Evolutionary conservation across 306 rosid species (phyloP).

Genomic region (Mimosa bimucronata): DNA sequence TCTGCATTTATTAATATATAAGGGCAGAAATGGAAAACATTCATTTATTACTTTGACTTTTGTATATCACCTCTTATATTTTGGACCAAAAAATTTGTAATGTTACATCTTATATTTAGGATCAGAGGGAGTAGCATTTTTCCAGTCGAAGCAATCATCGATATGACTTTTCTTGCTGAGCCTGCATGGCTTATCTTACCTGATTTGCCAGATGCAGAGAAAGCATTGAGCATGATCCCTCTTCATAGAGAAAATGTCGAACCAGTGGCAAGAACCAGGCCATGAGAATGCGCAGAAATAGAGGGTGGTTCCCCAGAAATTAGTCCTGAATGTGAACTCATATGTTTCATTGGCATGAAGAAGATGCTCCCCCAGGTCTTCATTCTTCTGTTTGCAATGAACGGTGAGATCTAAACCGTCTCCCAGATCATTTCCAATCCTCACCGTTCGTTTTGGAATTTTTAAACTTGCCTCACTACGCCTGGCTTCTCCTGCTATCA

Average conservation of each 20-base stretch:
- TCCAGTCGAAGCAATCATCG: not conserved
- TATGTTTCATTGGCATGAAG: not conserved
- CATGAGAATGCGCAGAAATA: not conserved
- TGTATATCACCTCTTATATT: too few relatives aligned
- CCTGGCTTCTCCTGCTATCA: not conserved
- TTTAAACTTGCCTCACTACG: not conserved
- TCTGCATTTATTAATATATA: too few relatives aligned
- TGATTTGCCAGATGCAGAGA: not conserved
- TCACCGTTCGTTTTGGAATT: not conserved
- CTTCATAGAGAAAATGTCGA: too few relatives aligned
- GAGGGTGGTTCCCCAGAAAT: not conserved
- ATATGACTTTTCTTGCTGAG: not conserved
- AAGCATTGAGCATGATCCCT: not conserved
- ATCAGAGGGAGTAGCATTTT: too few relatives aligned
- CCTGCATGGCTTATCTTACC: not conserved
- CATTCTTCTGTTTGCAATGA: not conserved
- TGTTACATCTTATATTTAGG: too few relatives aligned
- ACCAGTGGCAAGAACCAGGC: too few relatives aligned
- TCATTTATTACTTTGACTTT: too few relatives aligned
- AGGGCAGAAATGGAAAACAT: too few relatives aligned
- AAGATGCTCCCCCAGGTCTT: conserved; percentile 7
- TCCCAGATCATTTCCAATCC: not conserved
- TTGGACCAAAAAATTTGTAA: too few relatives aligned
- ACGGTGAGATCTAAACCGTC: not conserved
- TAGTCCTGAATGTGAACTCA: not conserved